A percentile compares a stretch with the other conserved stretches of the same genome.
Conservation (phyloP, 129 eudicot genomes). For the Sambucus nigra region DNA sequence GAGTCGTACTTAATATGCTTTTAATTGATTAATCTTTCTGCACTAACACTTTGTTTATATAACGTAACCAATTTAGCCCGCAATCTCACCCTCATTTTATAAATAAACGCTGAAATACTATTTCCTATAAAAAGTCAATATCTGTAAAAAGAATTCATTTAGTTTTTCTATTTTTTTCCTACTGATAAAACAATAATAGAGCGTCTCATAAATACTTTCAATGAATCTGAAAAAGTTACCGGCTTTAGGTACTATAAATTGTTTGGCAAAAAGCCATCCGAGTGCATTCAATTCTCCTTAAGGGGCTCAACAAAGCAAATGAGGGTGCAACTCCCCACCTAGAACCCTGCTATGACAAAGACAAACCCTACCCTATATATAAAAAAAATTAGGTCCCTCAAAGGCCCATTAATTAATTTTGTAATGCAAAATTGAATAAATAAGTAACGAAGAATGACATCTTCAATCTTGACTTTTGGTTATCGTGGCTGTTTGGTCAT, state of each 20-base stretch:
- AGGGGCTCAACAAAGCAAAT: slow-evolving; percentile 40
- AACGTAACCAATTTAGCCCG: not conserved
- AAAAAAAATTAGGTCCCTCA: not conserved
- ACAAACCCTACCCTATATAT: slow-evolving; percentile 25
- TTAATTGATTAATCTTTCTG: not conserved
- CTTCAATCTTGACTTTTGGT: too few species aligned
- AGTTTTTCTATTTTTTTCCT: not conserved
- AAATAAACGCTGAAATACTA: too few species aligned
- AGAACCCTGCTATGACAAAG: slow-evolving; percentile 28
- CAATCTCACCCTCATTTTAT: not conserved
- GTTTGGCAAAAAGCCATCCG: slow-evolving; percentile 25
- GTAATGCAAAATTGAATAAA: too few species aligned
- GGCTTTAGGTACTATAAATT: slow-evolving; percentile 57
- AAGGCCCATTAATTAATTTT: too few species aligned
- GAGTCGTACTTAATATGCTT: too few species aligned
- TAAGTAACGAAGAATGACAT: too few species aligned
- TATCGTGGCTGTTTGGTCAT: too few species aligned
- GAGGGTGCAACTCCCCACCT: slow-evolving; percentile 28
- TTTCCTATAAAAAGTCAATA: not conserved
- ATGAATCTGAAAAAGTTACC: slow-evolving; percentile 44
- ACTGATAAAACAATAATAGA: slow-evolving; percentile 17
- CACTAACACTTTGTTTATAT: not conserved
- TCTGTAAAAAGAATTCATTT: not conserved
- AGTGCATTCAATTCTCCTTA: slow-evolving; percentile 48
- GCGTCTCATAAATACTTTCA: slow-evolving; percentile 43